These are phyloP conservation scores for grape (Vitis vinifera) DNA, from an alignment of 164 flowering plant species.

Conservation along the genomic window ASM3070453v1 NC_081812.1:16428501-16429000, in stretches of 20 bases:
- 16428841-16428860: constrained; percentile 48
- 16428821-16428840: background rate
- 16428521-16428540: background rate
- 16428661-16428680: background rate
- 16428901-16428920: constrained; percentile 95
- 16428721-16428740: background rate
- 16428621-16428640: background rate
- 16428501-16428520: background rate
- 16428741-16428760: background rate
- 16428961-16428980: constrained; percentile 53
- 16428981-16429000: constrained; percentile 37
- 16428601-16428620: too few species aligned
- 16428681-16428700: background rate
- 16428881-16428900: constrained; percentile 89
- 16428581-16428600: too few species aligned
- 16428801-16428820: background rate
- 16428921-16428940: constrained; percentile 91
- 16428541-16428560: background rate
- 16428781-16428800: background rate
- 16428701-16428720: background rate
- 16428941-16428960: constrained; percentile 82
- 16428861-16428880: constrained; percentile 89
- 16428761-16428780: background rate
- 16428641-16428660: background rate
- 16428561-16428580: background rate